Percentiles rank a stretch among this genome's conserved stretches.
Conservation (phyloP, 257 asterid genomes). For the Solanum sejunctum region DNA sequence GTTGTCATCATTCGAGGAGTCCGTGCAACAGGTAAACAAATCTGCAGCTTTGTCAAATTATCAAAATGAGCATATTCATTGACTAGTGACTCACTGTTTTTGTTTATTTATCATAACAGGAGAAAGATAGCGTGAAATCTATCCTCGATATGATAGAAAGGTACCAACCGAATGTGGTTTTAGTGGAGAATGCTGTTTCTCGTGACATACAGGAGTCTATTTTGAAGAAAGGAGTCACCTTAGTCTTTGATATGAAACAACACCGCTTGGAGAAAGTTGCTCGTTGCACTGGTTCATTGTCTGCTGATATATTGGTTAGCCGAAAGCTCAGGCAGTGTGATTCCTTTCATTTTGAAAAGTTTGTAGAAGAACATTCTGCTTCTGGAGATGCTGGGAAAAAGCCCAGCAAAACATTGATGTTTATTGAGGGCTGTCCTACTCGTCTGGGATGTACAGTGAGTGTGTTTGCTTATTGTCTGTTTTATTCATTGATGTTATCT, state of each 20-base stretch:
- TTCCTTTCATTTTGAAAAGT: constrained; percentile 69
- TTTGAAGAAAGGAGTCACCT: constrained; percentile 68
- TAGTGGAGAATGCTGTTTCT: constrained; percentile 92
- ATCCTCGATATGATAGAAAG: constrained; percentile 64
- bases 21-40: constrained; percentile 66
- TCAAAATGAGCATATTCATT: not conserved
- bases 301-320: constrained; percentile 43
- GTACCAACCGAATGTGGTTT: constrained; percentile 77
- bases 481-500: not conserved
- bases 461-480: not conserved
- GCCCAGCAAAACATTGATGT: constrained; percentile 78
- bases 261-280: constrained; percentile 91
- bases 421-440: constrained; percentile 79
- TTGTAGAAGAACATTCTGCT: constrained; percentile 67
- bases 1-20: constrained; percentile 55
- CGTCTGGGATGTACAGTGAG: constrained; percentile 87
- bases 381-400: constrained; percentile 58
- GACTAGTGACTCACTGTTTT: not conserved
- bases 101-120: constrained; percentile 29
- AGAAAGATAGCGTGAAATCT: constrained; percentile 47
- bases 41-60: not conserved
- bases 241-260: constrained; percentile 88
- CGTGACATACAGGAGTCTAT: constrained; percentile 86
- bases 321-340: constrained; percentile 74
- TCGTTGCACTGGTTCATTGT: constrained; percentile 64